phyloP scores from a whole-genome alignment of 768 basidiomycete species.

The Termitomyces sp. region DNA sequence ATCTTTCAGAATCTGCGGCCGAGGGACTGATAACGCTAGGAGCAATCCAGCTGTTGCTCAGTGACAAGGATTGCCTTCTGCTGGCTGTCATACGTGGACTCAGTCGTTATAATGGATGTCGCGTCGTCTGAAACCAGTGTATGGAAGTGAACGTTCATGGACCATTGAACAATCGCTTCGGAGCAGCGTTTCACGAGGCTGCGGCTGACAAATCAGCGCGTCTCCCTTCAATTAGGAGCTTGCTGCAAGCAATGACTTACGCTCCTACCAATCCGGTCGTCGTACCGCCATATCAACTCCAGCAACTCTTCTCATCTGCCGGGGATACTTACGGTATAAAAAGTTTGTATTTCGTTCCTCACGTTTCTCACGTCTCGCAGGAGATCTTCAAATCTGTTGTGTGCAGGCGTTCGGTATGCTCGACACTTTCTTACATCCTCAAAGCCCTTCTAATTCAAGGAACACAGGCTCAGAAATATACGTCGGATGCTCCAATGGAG shows the following conservation, averaged over 20 bases:
- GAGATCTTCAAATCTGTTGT: conserved; percentile 34
- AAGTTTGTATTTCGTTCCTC: not conserved
- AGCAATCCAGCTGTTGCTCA: conserved; percentile 28
- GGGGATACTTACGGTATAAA: conserved; percentile 14
- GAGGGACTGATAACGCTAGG: conserved; percentile 19
- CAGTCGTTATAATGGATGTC: not conserved
- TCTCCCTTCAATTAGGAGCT: not conserved
- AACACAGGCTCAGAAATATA: conserved; percentile 75
- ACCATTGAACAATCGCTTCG: too few relatives aligned
- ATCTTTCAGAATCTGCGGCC: conserved; percentile 34
- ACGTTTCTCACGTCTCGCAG: conserved; percentile 5
- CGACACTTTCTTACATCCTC: not conserved
- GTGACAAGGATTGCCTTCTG: conserved; percentile 33
- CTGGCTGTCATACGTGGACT: conserved; percentile 25
- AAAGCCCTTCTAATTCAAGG: not conserved
- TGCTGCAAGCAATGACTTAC: conserved; percentile 28
- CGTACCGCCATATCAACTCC: conserved; percentile 60
- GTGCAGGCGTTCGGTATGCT: conserved; percentile 54
- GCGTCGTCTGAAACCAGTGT: not conserved
- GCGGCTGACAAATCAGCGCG: conserved; percentile 15
- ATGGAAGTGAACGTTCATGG: not conserved
- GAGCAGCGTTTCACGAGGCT: conserved; percentile 6
- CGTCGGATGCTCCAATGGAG: conserved; percentile 80
- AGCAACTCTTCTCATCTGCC: conserved; percentile 36
- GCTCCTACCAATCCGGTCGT: conserved; percentile 38